Evolutionary conservation across 2,329 filamentous ascomycete genomes (phyloP), one percentile per base, ranked within the genome.

Genomic region (Microsporum canis): DNA sequence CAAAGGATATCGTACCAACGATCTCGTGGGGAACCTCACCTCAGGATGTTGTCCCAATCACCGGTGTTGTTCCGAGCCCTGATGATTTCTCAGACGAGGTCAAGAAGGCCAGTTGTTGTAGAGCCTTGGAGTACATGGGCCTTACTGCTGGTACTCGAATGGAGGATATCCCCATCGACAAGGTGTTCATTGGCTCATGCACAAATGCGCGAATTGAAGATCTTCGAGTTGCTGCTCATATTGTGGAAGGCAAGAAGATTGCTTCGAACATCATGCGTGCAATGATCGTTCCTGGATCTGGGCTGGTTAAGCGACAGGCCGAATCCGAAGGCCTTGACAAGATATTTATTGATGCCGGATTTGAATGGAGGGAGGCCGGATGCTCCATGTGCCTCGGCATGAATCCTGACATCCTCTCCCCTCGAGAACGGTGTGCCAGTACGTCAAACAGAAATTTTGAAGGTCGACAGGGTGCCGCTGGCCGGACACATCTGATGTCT

Each of bases 371-470:
- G 72, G 94, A 99, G 78, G 94, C 94, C 66, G 94, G 94, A 57
- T 99, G 94, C 83, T 95, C 89, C 65, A 99, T 99, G 94, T 97
- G 94, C 73, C 82, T 99, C 60, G 94, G 94, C 73, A 99, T 99
- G 92, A 99, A 99, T 80, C 92, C 94, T 0, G 94, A 99, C 73
- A 97, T 99, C 65, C 83, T 97, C 55, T 85, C 91, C 1, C 91
- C 94, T 60, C 84, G 88, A 73, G 94, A 99, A 78, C 87, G 94
- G 70, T 97, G 94, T 73, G 94, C 94, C 47, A 92, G 88, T 71
- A 97, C 94, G 57, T 95, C 89, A 65, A 97, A 97, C 79, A 88
- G 94, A 69, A 97, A 97, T 77, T 97, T 97, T 68, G 94, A 97
- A 74, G 94, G 94, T 64, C 87, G 94, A 65, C 94, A 99, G 77